Conservation (phyloP, 805 yeast species). For the Nakazawaea pomicola region DNA sequence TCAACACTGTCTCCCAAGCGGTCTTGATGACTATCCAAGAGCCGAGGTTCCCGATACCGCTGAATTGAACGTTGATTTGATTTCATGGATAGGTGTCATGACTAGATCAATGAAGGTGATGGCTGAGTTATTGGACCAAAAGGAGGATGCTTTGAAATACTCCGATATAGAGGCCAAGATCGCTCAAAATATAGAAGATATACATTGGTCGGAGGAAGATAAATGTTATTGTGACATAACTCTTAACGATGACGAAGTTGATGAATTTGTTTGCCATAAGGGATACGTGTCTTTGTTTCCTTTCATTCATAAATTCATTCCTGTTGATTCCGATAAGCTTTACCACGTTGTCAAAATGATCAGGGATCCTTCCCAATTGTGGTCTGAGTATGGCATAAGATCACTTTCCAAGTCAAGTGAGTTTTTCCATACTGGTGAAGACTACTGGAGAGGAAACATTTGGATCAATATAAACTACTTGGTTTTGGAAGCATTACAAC, state of each 20-base stretch:
- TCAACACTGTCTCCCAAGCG: conserved; percentile 85
- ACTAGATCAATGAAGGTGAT: conserved; percentile 73
- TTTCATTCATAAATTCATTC: conserved; percentile 65
- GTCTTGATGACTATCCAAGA: conserved; percentile 94
- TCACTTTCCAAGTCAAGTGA: conserved; percentile 68
- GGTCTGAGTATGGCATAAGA: conserved; percentile 76
- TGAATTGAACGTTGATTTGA: conserved; percentile 83
- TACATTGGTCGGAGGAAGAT: conserved; percentile 76
- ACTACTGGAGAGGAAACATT: conserved; percentile 94
- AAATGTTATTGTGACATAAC: conserved; percentile 79
- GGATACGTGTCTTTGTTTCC: conserved; percentile 90
- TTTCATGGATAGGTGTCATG: conserved; percentile 94
- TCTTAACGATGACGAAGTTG: conserved; percentile 66
- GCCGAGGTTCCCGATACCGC: conserved; percentile 76
- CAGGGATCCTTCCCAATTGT: conserved; percentile 66
- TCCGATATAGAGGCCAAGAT: conserved; percentile 50
- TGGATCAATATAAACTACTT: conserved; percentile 92
- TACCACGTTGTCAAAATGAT: conserved; percentile 50
- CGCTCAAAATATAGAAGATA: conserved; percentile 54
- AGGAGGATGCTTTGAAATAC: conserved; percentile 56
- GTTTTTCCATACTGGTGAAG: conserved; percentile 71
- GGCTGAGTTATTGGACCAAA: conserved; percentile 55
- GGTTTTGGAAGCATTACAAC: conserved; percentile 60
- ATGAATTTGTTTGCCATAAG: conserved; percentile 69
- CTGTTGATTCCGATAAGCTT: conserved; percentile 41